These are phyloP conservation scores for Takashimella tepidaria DNA, from an alignment of 1,284 basidiomycete genomes.

Conservation along the genomic window DNA sequence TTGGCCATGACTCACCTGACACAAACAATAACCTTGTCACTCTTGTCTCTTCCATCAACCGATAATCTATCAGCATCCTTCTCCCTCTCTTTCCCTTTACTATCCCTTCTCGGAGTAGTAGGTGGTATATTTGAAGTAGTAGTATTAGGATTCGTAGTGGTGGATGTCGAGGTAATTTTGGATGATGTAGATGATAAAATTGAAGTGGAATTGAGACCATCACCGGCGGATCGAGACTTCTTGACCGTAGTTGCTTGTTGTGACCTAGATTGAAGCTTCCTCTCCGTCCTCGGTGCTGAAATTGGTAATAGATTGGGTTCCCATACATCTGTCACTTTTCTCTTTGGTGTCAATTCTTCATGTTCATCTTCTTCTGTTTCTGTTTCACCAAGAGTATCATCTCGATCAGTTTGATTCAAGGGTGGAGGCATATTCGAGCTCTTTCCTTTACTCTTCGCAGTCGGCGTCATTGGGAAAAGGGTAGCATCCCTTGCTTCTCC, in stretches of 20 bases:
- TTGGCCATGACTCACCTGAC: conserved; percentile 36
- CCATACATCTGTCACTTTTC: conserved; percentile 22
- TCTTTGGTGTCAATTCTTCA: conserved; percentile 22
- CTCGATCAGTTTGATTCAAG: background rate
- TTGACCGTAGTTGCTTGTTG: conserved; percentile 26
- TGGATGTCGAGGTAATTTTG: no score
- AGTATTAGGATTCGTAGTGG: background rate
- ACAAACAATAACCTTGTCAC: conserved; percentile 45
- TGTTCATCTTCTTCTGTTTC: background rate
- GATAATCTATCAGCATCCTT: background rate
- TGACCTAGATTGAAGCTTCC: conserved; percentile 29
- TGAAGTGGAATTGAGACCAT: conserved; percentile 17
- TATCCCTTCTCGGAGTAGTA: background rate
- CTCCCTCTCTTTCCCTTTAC: background rate
- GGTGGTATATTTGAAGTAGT: background rate
- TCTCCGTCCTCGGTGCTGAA: conserved; percentile 8
- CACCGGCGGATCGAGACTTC: conserved; percentile 21
- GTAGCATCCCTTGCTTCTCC: background rate
- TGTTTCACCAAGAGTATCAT: no score
- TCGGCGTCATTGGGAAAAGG: background rate
- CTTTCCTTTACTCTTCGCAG: background rate
- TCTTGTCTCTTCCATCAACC: background rate
- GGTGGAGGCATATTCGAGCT: background rate
- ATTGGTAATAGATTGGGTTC: conserved; percentile 14
- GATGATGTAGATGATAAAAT: conserved; percentile 5